Evolutionary conservation across 192 early-diverging fungal species (phyloP), one percentile per base, ranked within the genome.

Genomic region (Phycomyces nitens): DNA sequence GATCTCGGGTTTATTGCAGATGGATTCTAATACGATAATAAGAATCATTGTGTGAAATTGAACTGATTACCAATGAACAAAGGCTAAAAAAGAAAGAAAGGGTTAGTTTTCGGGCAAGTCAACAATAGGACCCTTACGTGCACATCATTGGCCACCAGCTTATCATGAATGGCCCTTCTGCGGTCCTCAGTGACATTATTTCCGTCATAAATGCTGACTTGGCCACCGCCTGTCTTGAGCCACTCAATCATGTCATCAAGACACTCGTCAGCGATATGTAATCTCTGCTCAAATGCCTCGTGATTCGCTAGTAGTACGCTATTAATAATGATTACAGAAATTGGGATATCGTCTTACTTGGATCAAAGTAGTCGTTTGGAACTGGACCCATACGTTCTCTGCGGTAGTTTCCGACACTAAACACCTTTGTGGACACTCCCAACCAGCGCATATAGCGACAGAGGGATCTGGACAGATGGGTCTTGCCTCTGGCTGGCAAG

Each of bases 361-460:
- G 88, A 70, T 89, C 86, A 66, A 94, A 94, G 78, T 91, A 94
- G 66, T 84, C 80, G 64, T 88, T 84, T 38, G 70, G 74, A 60
- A 58, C 68, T 40, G 65, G 77, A 18, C 94, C 93, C 52, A 90
- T 82, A 29, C 88, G 82, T 53, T 93, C 78, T 47, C 96, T 81
- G 26, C 96, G 86, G 80, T 99, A 99, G 73, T 97, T 93, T 57
- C 95, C 97, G 55, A 99, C 93, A 70, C 96, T 96, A 77, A 96
- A 99, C 15, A 95, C 92, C 68, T 89, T 80, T 16, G 94, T 88
- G 53, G 84, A 83, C 24, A 98, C 91, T 44, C 97, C 96, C 34
- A 98, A 80, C 97, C 97, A 99, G 55, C 86, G 86, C 74, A 99
- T 84, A 79, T 96, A 99, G 6, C 95, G 89, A 55, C 90, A 82